These are phyloP conservation scores for Talaromyces sp. DNA, from an alignment of 2,329 filamentous ascomycete species.

Conservation along the genomic window DNA sequence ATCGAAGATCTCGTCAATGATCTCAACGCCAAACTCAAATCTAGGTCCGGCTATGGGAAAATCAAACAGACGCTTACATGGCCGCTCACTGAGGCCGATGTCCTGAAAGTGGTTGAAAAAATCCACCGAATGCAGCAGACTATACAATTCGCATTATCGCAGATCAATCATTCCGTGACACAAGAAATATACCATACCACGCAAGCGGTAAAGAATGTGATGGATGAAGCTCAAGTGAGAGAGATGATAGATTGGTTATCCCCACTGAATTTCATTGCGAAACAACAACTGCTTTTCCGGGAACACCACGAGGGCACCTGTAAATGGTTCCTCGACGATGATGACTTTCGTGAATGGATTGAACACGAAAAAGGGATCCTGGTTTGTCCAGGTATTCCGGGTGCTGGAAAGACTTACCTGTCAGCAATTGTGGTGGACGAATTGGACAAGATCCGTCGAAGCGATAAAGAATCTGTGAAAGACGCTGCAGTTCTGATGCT, in stretches of 20 bases:
- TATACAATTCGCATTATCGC: constrained; percentile 7
- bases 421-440: constrained; percentile 2
- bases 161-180: constrained; percentile 4
- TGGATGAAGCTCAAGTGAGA: not conserved
- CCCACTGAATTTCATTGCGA: not conserved
- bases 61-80: constrained; percentile 3
- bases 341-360: constrained; percentile 3
- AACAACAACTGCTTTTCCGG: constrained; percentile 1
- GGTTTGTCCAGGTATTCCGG: not conserved
- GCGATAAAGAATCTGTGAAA: not conserved
- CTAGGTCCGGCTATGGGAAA: constrained; percentile 7
- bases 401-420: not conserved
- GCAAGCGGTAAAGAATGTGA: not conserved
- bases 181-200: not conserved
- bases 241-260: constrained; percentile 10
- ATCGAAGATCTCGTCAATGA: not conserved
- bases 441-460: not conserved
- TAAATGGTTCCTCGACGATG: constrained; percentile 4
- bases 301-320: constrained; percentile 10
- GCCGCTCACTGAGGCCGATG: constrained; percentile 2
- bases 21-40: not conserved
- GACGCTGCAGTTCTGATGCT: not conserved
- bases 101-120: constrained; percentile 3
- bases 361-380: not conserved
- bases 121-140: constrained; percentile 8